Base-by-base conservation (phyloP, 495 filamentous ascomycete genomes). In the Neurospora sp. region DNA sequence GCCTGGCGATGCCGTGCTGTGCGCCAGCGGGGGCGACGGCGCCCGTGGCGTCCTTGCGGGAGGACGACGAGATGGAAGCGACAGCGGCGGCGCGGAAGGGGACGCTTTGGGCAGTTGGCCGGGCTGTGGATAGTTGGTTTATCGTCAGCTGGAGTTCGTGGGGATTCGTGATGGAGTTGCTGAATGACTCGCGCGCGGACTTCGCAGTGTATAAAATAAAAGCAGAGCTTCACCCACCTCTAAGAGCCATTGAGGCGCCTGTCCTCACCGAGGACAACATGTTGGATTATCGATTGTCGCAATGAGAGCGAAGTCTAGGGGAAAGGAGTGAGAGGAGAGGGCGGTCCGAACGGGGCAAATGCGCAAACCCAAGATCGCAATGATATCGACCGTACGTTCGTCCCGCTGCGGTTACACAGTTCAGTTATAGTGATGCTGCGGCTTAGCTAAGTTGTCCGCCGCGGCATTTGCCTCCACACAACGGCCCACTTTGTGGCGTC, bases 261-360 rank as follows among this genome's bases (percentile, higher is more conserved):
- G 87, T 88, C 85, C 91, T 84, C 75, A 88, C 86, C 35, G 88
- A 87, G 72, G 88, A 86, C 71, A 91, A 81, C 90, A 93, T 92
- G 77, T 76, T 86, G 68, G 53, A 35, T 35, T 66, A 66, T 66
- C 12, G 14, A 37, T 66, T 35, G 27, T 66, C 27, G 53, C 53
- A 66, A 37, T 18, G 14, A 35, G 7, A 35, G 53, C 53, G 53
- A 35, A 6, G 53, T 61, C 5, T 61, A 35, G 27, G 27, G 20
- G 14, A 35, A 61, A 35, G 27, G 53, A 61, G 27, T 7, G 53
- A 35, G 53, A 37, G 53, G 31, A 66, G 53, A 61, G 44, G 44
- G 53, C 10, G 11, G 12, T 31, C 14, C 53, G 27, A 3, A 66
- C 53, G 27, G 27, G 53, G 53, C 27, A 61, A 61, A 61, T 7